Base-by-base conservation (phyloP, 495 filamentous ascomycete genomes). In the Aspergillus sparsus region DNA sequence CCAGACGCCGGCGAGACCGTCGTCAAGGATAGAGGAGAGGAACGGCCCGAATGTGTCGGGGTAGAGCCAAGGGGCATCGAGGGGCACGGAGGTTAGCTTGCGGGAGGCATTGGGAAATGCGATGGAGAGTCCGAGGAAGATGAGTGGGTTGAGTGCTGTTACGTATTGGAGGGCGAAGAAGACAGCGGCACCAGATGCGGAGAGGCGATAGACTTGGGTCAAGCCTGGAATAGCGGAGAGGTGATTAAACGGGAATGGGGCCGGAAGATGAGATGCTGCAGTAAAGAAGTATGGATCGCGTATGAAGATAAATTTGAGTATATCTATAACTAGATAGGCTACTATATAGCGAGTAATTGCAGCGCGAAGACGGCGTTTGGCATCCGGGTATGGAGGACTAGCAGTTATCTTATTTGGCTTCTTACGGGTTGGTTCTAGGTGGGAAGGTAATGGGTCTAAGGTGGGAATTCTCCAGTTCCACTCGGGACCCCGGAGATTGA, bases 1-100 rank as follows among this genome's bases (percentile, higher is more conserved):
- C 92, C 92, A 97, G 64, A 87, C 84, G 33, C 91, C 91, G 7
- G 82, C 77, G 1, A 97, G 73, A 0, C 91, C 91, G 47, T 85
- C 73, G 53, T 89, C 81, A 5, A 88, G 66, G 6, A 93, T 74
- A 8, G 75, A 67, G 3, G 58, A 58, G 58, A 82, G 74, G 46
- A 76, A 73, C 1, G 82, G 77, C 12, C 90, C 92, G 65, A 83
- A 90, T 15, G 75, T 66, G 36, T 81, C 77, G 0, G 90, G 80
- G 62, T 92, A 88, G 7, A 86, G 78, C 85, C 86, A 91, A 1
- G 88, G 71, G 53, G 80, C 81, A 6, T 74, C 78, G 31, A 82
- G 75, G 8, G 78, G 78, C 33, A 79, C 78, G 31, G 77, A 66
- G 11, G 74, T 76, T 16, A 80, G 18, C 6, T 55, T 60, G 5